Conservation (phyloP, 805 yeast species). For the Komagataella populi region DNA sequence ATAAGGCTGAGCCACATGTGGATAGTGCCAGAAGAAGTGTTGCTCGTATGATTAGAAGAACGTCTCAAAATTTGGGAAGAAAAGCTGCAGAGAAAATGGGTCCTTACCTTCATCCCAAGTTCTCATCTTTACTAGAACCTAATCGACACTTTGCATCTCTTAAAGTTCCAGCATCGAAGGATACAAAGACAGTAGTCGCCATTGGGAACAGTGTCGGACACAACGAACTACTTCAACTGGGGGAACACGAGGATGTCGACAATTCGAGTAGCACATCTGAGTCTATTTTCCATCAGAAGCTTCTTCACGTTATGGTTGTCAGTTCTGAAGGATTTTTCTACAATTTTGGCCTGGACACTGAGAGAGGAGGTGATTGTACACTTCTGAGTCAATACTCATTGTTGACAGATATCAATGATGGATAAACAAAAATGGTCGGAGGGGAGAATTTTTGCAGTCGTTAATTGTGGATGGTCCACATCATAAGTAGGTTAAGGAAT, state of each 20-base stretch:
- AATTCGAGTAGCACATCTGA: slow-evolving; percentile 4
- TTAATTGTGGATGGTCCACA: not conserved
- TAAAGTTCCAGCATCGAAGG: slow-evolving; percentile 27
- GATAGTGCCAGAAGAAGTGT: slow-evolving; percentile 62
- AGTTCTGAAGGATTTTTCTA: slow-evolving; percentile 81
- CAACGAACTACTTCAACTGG: not conserved
- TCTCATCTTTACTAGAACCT: slow-evolving; percentile 82
- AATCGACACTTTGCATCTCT: slow-evolving; percentile 85
- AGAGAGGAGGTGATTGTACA: slow-evolving; percentile 89
- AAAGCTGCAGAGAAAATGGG: slow-evolving; percentile 84
- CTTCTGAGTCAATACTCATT: slow-evolving; percentile 59
- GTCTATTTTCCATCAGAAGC: slow-evolving; percentile 7
- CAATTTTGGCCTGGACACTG: slow-evolving; percentile 76
- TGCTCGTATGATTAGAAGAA: slow-evolving; percentile 61
- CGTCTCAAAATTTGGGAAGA: slow-evolving; percentile 66
- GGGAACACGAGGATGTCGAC: slow-evolving; percentile 8
- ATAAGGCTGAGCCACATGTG: slow-evolving; percentile 44
- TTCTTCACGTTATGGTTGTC: slow-evolving; percentile 57
- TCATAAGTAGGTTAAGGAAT: not conserved
- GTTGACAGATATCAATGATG: slow-evolving; percentile 2
- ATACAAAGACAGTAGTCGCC: slow-evolving; percentile 33
- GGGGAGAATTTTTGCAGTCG: not conserved
- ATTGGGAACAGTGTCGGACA: slow-evolving; percentile 21
- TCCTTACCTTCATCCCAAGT: slow-evolving; percentile 72
- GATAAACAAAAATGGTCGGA: not conserved